Evolutionary conservation across 805 yeast genomes (phyloP).

Genomic region (Candida rishiriensis): DNA sequence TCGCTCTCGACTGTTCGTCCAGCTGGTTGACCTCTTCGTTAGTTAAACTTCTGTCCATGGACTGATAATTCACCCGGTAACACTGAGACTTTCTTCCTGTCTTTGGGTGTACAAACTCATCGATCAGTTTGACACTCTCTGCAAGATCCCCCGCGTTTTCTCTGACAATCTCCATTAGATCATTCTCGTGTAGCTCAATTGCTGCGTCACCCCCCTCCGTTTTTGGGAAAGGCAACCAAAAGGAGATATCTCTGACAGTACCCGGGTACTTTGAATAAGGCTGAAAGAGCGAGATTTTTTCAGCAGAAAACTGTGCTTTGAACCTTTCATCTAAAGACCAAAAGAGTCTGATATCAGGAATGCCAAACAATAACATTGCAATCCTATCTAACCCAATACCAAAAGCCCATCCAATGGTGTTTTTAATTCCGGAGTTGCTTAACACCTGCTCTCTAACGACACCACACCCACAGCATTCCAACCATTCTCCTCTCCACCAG

Average conservation of each 20-base stretch:
- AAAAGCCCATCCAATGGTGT: conserved; percentile 92
- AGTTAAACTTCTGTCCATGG: conserved; percentile 90
- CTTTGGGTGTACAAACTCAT: conserved; percentile 82
- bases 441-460: conserved; percentile 77
- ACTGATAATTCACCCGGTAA: conserved; percentile 87
- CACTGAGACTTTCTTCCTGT: conserved; percentile 74
- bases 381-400: conserved; percentile 93
- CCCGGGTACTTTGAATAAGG: conserved; percentile 93
- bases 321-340: conserved; percentile 87
- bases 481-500: conserved; percentile 98
- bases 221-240: conserved; percentile 61
- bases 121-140: conserved; percentile 76
- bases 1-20: conserved; percentile 60
- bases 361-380: conserved; percentile 92
- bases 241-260: conserved; percentile 80
- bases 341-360: conserved; percentile 90
- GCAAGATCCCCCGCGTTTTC: conserved; percentile 81
- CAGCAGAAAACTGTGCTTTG: conserved; percentile 61
- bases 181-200: conserved; percentile 66
- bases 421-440: conserved; percentile 61
- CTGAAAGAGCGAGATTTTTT: conserved; percentile 64
- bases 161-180: conserved; percentile 90
- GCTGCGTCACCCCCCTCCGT: conserved; percentile 17
- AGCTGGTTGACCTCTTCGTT: conserved; percentile 76
- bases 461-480: conserved; percentile 96